Percentiles rank a stretch among this genome's conserved stretches.
Conservation (phyloP, 805 yeast species). For the Zygoascus biomembranicola region DNA sequence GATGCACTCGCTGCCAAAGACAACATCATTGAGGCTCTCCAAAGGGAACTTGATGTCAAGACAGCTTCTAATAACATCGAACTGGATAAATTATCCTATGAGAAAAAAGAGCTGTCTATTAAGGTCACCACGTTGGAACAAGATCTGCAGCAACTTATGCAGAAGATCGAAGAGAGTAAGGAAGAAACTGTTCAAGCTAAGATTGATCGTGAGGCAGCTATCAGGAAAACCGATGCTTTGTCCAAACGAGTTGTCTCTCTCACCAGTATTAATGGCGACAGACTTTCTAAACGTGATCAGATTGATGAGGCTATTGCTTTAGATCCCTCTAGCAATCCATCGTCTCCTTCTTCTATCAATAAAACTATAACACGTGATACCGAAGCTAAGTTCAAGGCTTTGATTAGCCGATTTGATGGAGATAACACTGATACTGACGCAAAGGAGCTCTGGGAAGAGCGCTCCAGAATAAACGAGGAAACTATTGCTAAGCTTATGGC, state of each 20-base stretch:
- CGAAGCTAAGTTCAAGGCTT: not conserved
- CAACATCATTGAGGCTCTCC: conserved; percentile 8
- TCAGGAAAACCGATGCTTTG: not conserved
- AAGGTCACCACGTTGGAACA: conserved; percentile 10
- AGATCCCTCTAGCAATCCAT: not conserved
- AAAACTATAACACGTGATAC: not conserved
- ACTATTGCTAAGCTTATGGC: conserved; percentile 8
- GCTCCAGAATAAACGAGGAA: conserved; percentile 5
- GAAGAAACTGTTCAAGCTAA: conserved; percentile 5
- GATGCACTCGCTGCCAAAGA: conserved; percentile 26
- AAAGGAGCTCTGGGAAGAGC: conserved; percentile 5
- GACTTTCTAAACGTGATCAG: not conserved
- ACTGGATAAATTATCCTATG: conserved; percentile 16
- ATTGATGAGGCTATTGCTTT: not conserved
- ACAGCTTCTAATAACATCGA: conserved; percentile 9
- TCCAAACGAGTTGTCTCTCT: not conserved
- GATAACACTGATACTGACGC: not conserved
- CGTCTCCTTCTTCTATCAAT: not conserved
- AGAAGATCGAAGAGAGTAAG: conserved; percentile 10
- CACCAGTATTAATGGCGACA: not conserved
- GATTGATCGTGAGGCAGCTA: not conserved
- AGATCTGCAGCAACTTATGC: conserved; percentile 12
- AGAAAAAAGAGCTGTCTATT: conserved; percentile 19
- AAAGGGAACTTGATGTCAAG: conserved; percentile 10
- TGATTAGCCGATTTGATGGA: not conserved